Evolutionary conservation across 176 grass and related monocot species (phyloP), one percentile per base, ranked within the genome.

Genomic region (Triticum timopheevii): DNA sequence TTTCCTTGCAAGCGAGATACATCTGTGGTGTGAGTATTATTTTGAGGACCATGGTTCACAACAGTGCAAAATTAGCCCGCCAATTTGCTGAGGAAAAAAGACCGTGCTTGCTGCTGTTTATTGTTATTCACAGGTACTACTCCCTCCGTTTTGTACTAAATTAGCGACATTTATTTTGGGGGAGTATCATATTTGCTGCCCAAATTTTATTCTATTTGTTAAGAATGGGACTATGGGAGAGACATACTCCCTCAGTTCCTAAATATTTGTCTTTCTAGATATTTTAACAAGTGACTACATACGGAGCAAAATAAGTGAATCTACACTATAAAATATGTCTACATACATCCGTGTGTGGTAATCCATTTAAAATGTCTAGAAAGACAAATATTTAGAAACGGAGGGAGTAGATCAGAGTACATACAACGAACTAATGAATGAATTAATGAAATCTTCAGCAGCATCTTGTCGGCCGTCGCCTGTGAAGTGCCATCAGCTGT

Each of bases 121-220:
- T 87, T 83, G 25, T 23, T 86, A 66, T 90, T 90, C 66, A 90
- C 77, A 64, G 20, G 22, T 9, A 5, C 44, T 47, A 47, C 12
- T 47, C 44, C 44, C 44, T 47, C 44, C 3, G 42, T 44, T 44
- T 44, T 44, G 42, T 44, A 44, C 42, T 44, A 44, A 44, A 44
- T 44, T 3, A 12, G 42, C 42, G 42, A 44, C 42, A 44, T 12
- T 44, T 44, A 12, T 44, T 44, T 44, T 44, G 42, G 10, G 40
- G 40, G 42, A 44, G 40, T 44, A 44, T 44, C 42, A 52, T 17
- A 6, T 52, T 52, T 52, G 13, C 49, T 16, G 49, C 15, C 49
- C 28, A 74, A 61, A 12, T 22, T 73, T 81, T 75, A 44, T 34
- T 3, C 49, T 30, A 2, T 87, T 70, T 65, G 4, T 23, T 61